These are phyloP conservation scores for Gautieria morchelliformis DNA, from an alignment of 768 basidiomycete species.

Conservation along the genomic window DNA sequence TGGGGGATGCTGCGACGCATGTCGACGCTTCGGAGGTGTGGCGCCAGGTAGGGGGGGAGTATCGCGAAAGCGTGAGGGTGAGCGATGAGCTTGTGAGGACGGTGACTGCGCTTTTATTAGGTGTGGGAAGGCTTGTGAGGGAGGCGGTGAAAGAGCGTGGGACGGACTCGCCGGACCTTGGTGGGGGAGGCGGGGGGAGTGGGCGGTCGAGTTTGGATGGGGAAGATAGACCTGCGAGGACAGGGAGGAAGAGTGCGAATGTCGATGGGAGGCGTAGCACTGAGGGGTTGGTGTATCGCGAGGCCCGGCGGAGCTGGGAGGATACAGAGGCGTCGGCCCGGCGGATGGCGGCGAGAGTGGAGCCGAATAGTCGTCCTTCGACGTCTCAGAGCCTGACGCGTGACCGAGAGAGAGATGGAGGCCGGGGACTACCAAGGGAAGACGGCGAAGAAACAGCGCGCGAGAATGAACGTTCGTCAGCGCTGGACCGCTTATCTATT, in stretches of 20 bases:
- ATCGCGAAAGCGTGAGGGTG: conserved; percentile 56
- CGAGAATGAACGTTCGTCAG: conserved; percentile 15
- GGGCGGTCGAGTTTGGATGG: conserved; percentile 37
- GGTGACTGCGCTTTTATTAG: conserved; percentile 67
- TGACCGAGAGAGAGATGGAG: conserved; percentile 1
- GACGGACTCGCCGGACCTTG: conserved; percentile 16
- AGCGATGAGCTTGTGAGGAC: conserved; percentile 75
- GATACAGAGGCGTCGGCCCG: conserved; percentile 16
- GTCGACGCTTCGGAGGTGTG: conserved; percentile 48
- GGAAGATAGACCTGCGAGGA: not conserved
- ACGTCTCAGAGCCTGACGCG: conserved; percentile 5
- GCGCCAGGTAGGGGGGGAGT: conserved; percentile 61
- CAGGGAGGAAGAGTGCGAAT: conserved; percentile 39
- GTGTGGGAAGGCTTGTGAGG: conserved; percentile 58
- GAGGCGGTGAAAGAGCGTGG: conserved; percentile 39
- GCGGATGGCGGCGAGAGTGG: not conserved
- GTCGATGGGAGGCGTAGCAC: conserved; percentile 2
- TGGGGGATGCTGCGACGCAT: conserved; percentile 35
- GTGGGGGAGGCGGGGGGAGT: conserved; percentile 31
- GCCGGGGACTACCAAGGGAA: not conserved
- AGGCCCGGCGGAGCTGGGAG: conserved; percentile 38
- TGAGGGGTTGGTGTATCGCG: conserved; percentile 11
- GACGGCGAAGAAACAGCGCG: conserved; percentile 16
- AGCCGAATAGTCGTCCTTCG: conserved; percentile 1
- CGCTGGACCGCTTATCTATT: conserved; percentile 22